These are phyloP conservation scores for Taiozyma sp. DNA, from an alignment of 1,139 yeast species.

Conservation along the genomic window DNA sequence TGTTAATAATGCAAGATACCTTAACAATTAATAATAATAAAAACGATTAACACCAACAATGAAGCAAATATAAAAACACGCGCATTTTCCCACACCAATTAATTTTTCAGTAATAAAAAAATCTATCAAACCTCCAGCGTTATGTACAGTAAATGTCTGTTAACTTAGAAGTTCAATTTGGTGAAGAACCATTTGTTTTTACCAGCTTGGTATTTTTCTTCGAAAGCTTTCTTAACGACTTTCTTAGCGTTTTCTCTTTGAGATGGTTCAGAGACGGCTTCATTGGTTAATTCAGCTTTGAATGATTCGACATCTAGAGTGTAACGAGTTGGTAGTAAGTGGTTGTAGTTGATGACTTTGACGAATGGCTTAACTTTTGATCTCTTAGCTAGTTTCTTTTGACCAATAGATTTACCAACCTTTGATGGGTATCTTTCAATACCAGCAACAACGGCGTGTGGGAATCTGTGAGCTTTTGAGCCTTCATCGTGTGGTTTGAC, in stretches of 20 bases:
- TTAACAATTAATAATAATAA: neutral
- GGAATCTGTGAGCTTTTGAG: constrained; percentile 97
- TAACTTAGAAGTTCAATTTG: constrained; percentile 86
- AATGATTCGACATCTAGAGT: constrained; percentile 93
- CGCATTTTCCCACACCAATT: neutral
- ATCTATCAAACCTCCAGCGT: neutral
- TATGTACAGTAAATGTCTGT: neutral
- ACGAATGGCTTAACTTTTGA: constrained; percentile 98
- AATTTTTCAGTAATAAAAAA: neutral
- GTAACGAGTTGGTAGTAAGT: constrained; percentile 99
- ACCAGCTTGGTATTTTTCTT: constrained; percentile 99
- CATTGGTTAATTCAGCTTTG: constrained; percentile 87
- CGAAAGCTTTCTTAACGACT: constrained; percentile 97
- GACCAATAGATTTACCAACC: constrained; percentile 93
- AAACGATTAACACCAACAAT: neutral
- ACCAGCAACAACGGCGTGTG: constrained; percentile 99
- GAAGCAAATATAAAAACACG: neutral
- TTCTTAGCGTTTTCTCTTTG: constrained; percentile 99
- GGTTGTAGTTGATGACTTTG: constrained; percentile 99
- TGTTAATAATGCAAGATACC: neutral
- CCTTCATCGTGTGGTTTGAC: constrained; percentile 99
- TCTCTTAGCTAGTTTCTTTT: constrained; percentile 96
- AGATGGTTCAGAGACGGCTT: constrained; percentile 94
- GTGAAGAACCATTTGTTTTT: constrained; percentile 99
- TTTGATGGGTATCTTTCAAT: constrained; percentile 97